Base-by-base conservation (phyloP, 2,329 filamentous ascomycete genomes). In the Scedosporium apiospermum region DNA sequence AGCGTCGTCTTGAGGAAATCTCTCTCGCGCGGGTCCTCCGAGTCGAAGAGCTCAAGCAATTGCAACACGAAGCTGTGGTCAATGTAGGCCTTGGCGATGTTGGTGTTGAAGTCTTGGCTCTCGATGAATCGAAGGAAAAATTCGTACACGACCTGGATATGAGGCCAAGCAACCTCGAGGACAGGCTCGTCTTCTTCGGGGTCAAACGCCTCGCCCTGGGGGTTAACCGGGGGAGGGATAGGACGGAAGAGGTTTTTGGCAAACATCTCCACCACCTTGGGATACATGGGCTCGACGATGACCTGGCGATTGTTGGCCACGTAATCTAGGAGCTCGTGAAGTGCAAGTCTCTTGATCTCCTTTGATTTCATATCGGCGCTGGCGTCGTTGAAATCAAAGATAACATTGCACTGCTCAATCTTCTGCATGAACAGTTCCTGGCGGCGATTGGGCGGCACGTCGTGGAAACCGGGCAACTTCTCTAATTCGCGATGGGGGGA, bases 361-460 rank as follows among this genome's bases (percentile, higher is more conserved):
- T 99, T 99, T 58, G 93, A 96, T 76, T 99, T 99, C 93, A 99
- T 98, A 73, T 99, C 95, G 68, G 89, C 93, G 67, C 91, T 96
- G 58, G 93, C 91, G 76, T 99, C 95, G 74, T 98, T 99, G 79
- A 99, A 99, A 78, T 99, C 95, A 73, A 99, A 99, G 71, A 99
- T 99, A 79, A 99, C 96, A 73, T 99, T 99, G 81, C 95, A 99
- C 75, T 99, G 95, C 71, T 98, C 95, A 69, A 99, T 95, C 82
- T 99, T 99, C 73, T 98, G 93, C 93, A 99, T 97, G 77, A 99
- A 99, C 18, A 99, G 84, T 69, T 98, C 93, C 77, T 97, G 93
- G 65, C 95, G 87, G 66, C 93, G 87, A 73, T 96, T 96, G 16
- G 95, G 95, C 10, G 93, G 90, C 27, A 98, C 95, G 76, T 99